phyloP scores from a whole-genome alignment of 441 rosid genomes.

The Gossypium davidsonii region DNA sequence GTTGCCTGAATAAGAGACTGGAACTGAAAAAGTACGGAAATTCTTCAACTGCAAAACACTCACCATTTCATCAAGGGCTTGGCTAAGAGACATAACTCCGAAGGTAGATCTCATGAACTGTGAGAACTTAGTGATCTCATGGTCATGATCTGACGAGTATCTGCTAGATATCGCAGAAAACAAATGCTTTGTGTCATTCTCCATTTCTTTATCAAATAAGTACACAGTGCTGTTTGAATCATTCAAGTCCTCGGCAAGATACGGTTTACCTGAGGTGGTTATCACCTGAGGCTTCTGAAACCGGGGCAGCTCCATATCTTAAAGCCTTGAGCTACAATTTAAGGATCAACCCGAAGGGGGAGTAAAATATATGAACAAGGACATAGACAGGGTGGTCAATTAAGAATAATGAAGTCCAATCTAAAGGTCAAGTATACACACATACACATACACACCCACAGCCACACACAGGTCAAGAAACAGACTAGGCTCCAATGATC shows the following conservation, averaged over 20 bases:
- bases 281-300: constrained; percentile 29
- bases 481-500: too few species aligned
- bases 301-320: constrained; percentile 62
- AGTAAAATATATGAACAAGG: not conserved
- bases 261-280: constrained; percentile 33
- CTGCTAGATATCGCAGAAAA: constrained; percentile 22
- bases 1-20: not conserved
- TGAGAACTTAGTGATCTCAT: constrained; percentile 30
- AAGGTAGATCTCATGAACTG: constrained; percentile 40
- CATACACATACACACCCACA: not conserved
- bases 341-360: not conserved
- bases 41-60: constrained; percentile 18
- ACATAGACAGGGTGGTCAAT: not conserved
- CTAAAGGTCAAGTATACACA: not conserved
- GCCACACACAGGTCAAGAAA: too few species aligned
- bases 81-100: constrained; percentile 39
- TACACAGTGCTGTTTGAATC: not conserved
- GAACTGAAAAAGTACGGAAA: not conserved
- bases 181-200: not conserved
- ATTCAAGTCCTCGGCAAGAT: not conserved
- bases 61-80: constrained; percentile 59
- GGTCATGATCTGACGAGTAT: constrained; percentile 30
- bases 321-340: constrained; percentile 61
- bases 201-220: not conserved
- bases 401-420: not conserved